Evolutionary conservation across 495 filamentous ascomycete species (phyloP), one percentile per base, ranked within the genome.

Genomic region (Xylaria telfairii): DNA sequence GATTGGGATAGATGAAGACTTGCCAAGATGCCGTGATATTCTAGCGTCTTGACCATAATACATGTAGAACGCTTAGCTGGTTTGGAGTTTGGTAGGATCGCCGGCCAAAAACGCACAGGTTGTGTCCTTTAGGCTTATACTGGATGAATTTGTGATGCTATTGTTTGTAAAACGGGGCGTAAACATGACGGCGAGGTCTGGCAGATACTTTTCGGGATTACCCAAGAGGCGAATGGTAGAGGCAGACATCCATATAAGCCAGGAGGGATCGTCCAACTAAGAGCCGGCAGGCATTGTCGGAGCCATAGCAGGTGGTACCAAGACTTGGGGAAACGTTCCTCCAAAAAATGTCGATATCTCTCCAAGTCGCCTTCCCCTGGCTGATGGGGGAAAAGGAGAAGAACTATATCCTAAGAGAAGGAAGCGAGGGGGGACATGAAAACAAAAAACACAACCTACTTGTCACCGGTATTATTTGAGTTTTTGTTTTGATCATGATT

Each of bases 401-500:
- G 24, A 41, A 8, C 59, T 41, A 4, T 28, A 34, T 44, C 19
- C 9, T n/a, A 66, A 46, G 5, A 13, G 37, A 56, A 41, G n/a
- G 26, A 19, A 67, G 34, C 6, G 64, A 13, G 4, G 47, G 32
- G 15, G 39, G 15, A 8, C 8, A 57, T 30, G 39, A 19, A 68
- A 57, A 46, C 37, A 67, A 57, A 41, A 37, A 21, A n/a, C 56
- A n/a, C 56, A 41, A 84, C 85, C 82, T 83, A 93, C 91, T 81
- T 85, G 72, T 94, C 90, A 72, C 84, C 73, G 76, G 81, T 73
- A 68, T 76, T 74, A 65, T 76, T 77, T 21, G 79, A 79, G 54
- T 78, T 77, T 77, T 89, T 95, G 69, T 86, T 83, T 56, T 89
- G 88, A 74, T 97, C 92, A 79, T 98, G 95, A 74, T 95, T 95